Percentiles rank a stretch among this genome's conserved stretches.
Conservation (phyloP, 140 eudicot genomes). For the Stevia rebaudiana region DNA sequence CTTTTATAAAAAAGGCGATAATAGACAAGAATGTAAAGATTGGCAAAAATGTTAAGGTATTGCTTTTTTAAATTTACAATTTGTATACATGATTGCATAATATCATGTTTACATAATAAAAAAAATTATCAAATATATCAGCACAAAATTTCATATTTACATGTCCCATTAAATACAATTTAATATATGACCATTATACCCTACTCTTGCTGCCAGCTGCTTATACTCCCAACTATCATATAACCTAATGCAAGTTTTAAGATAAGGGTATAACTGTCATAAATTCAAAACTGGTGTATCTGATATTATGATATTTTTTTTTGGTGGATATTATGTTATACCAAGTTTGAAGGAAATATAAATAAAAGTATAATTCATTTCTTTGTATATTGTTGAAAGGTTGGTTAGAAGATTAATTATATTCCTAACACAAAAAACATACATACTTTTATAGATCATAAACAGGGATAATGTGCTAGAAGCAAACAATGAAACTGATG, state of each 20-base stretch:
- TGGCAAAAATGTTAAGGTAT: conserved; percentile 89
- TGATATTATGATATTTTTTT: too few relatives aligned
- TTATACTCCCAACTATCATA: background rate
- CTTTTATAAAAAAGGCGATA: conserved; percentile 70
- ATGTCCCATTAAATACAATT: too few relatives aligned
- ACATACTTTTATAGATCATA: conserved; percentile 48
- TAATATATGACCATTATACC: background rate
- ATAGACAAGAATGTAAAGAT: conserved; percentile 87
- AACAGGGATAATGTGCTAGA: conserved; percentile 74
- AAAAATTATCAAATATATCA: background rate
- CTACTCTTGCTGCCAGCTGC: background rate
- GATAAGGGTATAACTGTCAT: background rate
- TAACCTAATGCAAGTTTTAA: background rate
- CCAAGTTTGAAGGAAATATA: background rate
- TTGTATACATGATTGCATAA: background rate
- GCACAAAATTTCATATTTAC: background rate
- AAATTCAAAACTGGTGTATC: background rate
- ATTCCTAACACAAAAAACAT: background rate
- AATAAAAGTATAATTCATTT: too few relatives aligned
- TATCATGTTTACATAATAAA: background rate
- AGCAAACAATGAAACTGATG: conserved; percentile 56
- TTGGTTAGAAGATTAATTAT: background rate
- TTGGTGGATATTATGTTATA: background rate
- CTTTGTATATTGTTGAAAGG: background rate
- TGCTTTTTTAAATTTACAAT: background rate